Base-by-base conservation (phyloP, 225 moss, liverwort and hornwort species). In the Pseudoscleropodium purum region DNA sequence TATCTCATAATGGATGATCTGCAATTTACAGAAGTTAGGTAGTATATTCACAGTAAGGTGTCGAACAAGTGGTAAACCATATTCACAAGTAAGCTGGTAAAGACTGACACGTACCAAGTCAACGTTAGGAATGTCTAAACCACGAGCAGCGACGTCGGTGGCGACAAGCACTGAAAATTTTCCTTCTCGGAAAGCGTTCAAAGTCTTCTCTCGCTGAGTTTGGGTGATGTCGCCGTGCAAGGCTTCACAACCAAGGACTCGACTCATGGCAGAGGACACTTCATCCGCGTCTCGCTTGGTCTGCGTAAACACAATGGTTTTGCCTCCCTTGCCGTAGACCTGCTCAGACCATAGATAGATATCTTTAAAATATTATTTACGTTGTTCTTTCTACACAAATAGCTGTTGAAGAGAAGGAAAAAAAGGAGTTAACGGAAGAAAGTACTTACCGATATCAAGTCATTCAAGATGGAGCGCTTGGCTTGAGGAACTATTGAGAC, bases 261-360 rank as follows among this genome's bases (percentile, higher is more conserved):
- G 94, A 64, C 97, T 93, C 98, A 98, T 95, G 61, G 95, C 91
- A 30, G 93, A 81, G 23, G 98, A 92, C 11, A 97, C 96, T 64
- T 97, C 98, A 82, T 98, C 98, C 43, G 98, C 98, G 87, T 97
- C 98, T 75, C 97, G 93, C 85, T 98, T 98, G 5, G 98, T 97
- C 88, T 98, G 98, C 7, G 98, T 98, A 63, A 97, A 98, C 49
- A 97, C 94, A 67, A 98, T 98, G 24, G 98, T 95, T 87, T 97
- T 97, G n/a, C 96, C 97, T 81, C 97, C 96, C 77, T 95, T 97
- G 75, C 94, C 95, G 37, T 97, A 96, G 21, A 98, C 96, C 97
- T 97, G 81, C 86, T n/a, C 41, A 80, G 73, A 84, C 18, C 74
- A 74, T 63, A 56, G n/a, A 39, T 8, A 39, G 5, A 27, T 56